These are phyloP conservation scores for Zygoascus meyerae DNA, from an alignment of 1,139 yeast species.

Conservation along the genomic window DNA sequence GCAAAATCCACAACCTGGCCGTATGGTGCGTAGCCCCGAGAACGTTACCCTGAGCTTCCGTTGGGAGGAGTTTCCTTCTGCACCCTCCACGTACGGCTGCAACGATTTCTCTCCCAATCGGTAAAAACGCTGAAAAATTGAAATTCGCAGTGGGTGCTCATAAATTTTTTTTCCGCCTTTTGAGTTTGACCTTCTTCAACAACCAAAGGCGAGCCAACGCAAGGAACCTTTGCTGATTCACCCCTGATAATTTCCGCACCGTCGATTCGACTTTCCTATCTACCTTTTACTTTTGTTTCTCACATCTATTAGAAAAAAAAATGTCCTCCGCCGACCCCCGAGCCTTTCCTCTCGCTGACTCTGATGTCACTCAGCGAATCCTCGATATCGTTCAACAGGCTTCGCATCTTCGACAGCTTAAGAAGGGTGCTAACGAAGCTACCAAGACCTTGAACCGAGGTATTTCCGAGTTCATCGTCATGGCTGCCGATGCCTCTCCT, in stretches of 20 bases:
- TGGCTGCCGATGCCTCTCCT: slow-evolving; percentile 99
- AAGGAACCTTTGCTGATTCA: slow-evolving; percentile 23
- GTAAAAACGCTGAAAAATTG: too few relatives aligned
- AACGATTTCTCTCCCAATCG: too few relatives aligned
- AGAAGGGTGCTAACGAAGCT: slow-evolving; percentile 99
- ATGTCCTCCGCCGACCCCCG: slow-evolving; percentile 38
- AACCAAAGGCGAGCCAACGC: slow-evolving; percentile 24
- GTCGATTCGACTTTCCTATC: too few relatives aligned
- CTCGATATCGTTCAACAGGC: slow-evolving; percentile 98
- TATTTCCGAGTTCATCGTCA: slow-evolving; percentile 97
- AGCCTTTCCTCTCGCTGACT: slow-evolving; percentile 98
- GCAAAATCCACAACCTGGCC: slow-evolving; percentile 5
- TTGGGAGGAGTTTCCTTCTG: too few relatives aligned
- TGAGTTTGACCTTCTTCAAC: slow-evolving; percentile 3
- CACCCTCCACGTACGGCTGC: too few relatives aligned
- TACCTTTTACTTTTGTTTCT: too few relatives aligned
- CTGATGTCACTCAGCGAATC: slow-evolving; percentile 92
- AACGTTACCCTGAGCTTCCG: slow-evolving; percentile 1
- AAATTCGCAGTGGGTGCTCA: too few relatives aligned
- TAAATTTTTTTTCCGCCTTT: background rate
- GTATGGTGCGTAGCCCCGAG: slow-evolving; percentile 4
- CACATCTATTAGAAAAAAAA: slow-evolving; percentile 3
- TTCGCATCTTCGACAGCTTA: slow-evolving; percentile 94
- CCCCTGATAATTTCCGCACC: background rate
- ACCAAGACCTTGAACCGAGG: slow-evolving; percentile 99